Evolutionary conservation across 2,329 filamentous ascomycete species (phyloP).

Genomic region (Penicillium psychrosexuale): DNA sequence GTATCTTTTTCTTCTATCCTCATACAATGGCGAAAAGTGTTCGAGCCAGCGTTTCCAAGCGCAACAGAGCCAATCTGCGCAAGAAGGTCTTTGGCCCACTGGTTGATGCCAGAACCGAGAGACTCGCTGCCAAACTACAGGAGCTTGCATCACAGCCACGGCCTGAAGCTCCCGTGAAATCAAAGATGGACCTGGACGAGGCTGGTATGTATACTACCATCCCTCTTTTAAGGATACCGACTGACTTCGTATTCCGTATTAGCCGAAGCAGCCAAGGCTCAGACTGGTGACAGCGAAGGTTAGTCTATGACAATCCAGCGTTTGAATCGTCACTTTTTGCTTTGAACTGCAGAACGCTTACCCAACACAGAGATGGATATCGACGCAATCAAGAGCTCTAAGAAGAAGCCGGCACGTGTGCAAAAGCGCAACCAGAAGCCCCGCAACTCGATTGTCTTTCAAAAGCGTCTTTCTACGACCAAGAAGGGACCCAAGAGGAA

Average conservation of each 20-base stretch:
- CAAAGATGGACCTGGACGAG: slow-evolving; percentile 25
- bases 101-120: slow-evolving; percentile 73
- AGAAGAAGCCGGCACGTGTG: slow-evolving; percentile 35
- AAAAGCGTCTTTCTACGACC: slow-evolving; percentile 30
- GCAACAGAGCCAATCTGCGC: slow-evolving; percentile 78
- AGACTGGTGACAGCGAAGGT: slow-evolving; percentile 25
- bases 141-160: slow-evolving; percentile 76
- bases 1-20: slow-evolving; percentile 5
- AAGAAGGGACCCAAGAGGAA: slow-evolving; percentile 35
- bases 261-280: slow-evolving; percentile 12
- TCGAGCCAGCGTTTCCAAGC: slow-evolving; percentile 74
- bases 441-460: slow-evolving; percentile 42
- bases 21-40: slow-evolving; percentile 79
- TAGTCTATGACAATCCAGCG: neutral
- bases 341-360: slow-evolving; percentile 4
- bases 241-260: slow-evolving; percentile 3
- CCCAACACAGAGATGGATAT: slow-evolving; percentile 40
- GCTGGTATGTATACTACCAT: slow-evolving; percentile 23
- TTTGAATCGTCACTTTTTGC: neutral
- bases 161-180: slow-evolving; percentile 53
- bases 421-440: slow-evolving; percentile 39
- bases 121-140: slow-evolving; percentile 80
- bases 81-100: slow-evolving; percentile 78
- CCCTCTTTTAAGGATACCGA: neutral
- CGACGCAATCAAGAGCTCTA: slow-evolving; percentile 30